Evolutionary conservation across 371 early-diverging fungal genomes (phyloP).

Genomic region (Lichtheimia ramosa): DNA sequence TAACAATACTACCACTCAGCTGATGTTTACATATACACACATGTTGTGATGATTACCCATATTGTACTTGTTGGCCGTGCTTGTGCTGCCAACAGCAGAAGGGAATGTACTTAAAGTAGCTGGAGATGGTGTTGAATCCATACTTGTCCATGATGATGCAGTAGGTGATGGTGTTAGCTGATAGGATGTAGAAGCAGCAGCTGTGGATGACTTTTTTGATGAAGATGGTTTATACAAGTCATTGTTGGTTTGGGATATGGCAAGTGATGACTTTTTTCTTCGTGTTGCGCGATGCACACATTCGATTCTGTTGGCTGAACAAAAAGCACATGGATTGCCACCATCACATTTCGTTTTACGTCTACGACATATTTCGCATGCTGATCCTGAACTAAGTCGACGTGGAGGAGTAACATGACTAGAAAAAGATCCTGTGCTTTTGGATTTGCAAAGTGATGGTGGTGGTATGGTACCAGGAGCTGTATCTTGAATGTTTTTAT

Average conservation of each 20-base stretch:
- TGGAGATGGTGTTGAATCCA: too few relatives aligned
- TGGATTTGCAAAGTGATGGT: not conserved
- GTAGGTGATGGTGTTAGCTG: too few relatives aligned
- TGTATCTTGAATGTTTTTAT: conserved; percentile 2
- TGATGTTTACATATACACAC: not conserved
- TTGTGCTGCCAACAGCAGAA: too few relatives aligned
- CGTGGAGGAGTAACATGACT: conserved; percentile 23
- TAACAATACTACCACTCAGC: not conserved
- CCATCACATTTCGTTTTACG: conserved; percentile 57
- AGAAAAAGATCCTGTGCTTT: conserved; percentile 9
- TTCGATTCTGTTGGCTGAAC: conserved; percentile 40
- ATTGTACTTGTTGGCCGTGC: too few relatives aligned
- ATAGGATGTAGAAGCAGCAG: too few relatives aligned
- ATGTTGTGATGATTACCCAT: too few relatives aligned
- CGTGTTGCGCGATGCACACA: conserved; percentile 38
- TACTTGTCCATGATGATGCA: too few relatives aligned
- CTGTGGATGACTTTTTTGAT: not conserved
- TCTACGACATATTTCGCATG: conserved; percentile 52
- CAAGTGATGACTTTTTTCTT: conserved; percentile 13
- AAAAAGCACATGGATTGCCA: conserved; percentile 43
- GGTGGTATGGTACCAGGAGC: not conserved
- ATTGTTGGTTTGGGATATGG: not conserved
- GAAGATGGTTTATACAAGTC: not conserved
- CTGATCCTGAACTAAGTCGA: conserved; percentile 47
- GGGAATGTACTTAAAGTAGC: too few relatives aligned